phyloP scores from a whole-genome alignment of 306 rosid genomes.

The Elaeagnus macrophylla region DNA sequence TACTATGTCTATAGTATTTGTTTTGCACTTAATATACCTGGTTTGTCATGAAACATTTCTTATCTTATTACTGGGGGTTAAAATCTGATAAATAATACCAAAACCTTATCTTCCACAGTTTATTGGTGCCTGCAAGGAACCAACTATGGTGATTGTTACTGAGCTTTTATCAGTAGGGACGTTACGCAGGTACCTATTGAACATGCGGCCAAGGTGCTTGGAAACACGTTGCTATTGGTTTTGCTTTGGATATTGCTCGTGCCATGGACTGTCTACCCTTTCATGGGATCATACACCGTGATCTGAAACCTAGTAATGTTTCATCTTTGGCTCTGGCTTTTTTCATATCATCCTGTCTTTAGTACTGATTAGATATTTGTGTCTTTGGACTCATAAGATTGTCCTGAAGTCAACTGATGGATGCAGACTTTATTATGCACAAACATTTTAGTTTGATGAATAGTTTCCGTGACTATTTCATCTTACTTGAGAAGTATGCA shows the following conservation, averaged over 20 bases:
- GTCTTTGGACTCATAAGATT: background rate
- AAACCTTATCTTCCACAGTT: constrained; percentile 48
- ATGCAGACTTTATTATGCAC: no score
- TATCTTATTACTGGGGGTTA: constrained; percentile 17
- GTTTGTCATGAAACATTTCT: constrained; percentile 4
- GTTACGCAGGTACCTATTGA: constrained; percentile 69
- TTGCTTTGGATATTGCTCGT: constrained; percentile 81
- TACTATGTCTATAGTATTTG: constrained; percentile 6
- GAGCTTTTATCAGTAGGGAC: constrained; percentile 88
- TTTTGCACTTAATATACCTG: constrained; percentile 13
- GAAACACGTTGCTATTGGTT: constrained; percentile 71
- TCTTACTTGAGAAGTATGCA: no score
- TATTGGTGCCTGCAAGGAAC: constrained; percentile 93
- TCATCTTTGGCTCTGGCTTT: constrained; percentile 4
- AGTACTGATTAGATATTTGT: constrained; percentile 1
- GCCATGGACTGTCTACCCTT: constrained; percentile 95
- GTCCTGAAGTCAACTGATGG: no score
- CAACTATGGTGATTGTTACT: constrained; percentile 86
- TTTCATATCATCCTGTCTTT: constrained; percentile 2
- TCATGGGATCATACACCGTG: constrained; percentile 95
- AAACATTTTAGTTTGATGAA: no score
- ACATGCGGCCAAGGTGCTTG: constrained; percentile 75
- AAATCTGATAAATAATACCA: constrained; percentile 19
- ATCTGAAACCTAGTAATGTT: constrained; percentile 80
- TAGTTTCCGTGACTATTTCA: no score